Evolutionary conservation across 2,329 filamentous ascomycete species (phyloP).

Genomic region (Leptographium radiaticola): DNA sequence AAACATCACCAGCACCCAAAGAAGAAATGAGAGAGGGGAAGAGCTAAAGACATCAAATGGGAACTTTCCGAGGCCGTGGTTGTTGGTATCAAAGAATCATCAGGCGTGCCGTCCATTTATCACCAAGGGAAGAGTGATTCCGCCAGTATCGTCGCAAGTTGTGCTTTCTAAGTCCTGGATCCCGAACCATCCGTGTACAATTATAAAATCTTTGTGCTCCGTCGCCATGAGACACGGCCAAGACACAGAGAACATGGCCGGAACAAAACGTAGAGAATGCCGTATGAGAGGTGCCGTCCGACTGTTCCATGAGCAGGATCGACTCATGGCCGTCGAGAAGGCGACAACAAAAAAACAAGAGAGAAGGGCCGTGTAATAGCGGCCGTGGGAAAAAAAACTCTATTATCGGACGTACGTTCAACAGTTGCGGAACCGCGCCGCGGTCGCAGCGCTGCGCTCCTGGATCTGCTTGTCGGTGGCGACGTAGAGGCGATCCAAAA

Average conservation of each 20-base stretch:
- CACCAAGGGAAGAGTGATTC: background rate
- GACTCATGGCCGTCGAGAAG: background rate
- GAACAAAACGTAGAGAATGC: background rate
- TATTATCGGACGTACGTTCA: background rate
- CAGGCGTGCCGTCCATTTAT: background rate
- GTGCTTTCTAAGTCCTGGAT: background rate
- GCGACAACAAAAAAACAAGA: background rate
- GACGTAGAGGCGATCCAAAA: constrained; percentile 69
- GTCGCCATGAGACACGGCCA: background rate
- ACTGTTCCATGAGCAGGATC: background rate
- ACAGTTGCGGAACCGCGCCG: constrained; percentile 25
- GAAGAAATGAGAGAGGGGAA: background rate
- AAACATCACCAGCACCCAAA: background rate
- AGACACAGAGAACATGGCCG: background rate
- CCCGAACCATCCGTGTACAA: background rate
- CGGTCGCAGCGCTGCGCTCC: constrained; percentile 39
- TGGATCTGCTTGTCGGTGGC: constrained; percentile 69
- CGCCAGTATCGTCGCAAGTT: background rate
- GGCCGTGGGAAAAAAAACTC: background rate
- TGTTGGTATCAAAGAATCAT: background rate
- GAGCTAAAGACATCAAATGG: background rate
- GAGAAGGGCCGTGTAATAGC: background rate
- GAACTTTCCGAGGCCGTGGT: background rate
- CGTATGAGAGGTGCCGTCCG: background rate
- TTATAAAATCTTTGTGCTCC: background rate